These are phyloP conservation scores for Gossypium herbaceum DNA, from an alignment of 345 rosid genomes.

Conservation along the genomic window DNA sequence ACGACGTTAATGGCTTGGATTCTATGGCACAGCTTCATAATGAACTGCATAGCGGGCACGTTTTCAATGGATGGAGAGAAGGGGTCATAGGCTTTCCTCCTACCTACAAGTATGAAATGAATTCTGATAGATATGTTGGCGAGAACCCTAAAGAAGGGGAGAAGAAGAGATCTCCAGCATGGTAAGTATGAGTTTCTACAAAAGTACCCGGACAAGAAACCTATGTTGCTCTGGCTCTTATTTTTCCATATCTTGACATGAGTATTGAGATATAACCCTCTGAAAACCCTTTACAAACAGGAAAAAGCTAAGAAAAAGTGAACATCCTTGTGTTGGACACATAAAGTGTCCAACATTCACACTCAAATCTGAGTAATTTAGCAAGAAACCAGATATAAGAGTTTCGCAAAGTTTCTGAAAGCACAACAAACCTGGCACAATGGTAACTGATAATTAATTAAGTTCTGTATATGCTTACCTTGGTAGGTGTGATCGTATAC, in stretches of 20 bases:
- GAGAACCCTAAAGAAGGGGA: constrained; percentile 77
- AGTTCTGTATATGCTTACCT: background rate
- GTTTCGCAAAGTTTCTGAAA: background rate
- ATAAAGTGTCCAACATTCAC: background rate
- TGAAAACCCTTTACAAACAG: background rate
- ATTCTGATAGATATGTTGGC: constrained; percentile 72
- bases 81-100: constrained; percentile 86
- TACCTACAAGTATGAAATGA: constrained; percentile 88
- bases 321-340: background rate
- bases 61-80: constrained; percentile 90
- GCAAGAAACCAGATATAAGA: background rate
- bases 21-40: constrained; percentile 52
- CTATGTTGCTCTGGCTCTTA: too few species aligned
- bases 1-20: constrained; percentile 2
- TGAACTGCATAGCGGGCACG: constrained; percentile 69
- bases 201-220: background rate
- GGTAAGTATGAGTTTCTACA: constrained; percentile 39
- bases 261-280: background rate
- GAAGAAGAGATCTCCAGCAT: constrained; percentile 95
- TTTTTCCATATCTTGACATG: background rate
- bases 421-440: background rate
- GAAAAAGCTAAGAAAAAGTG: background rate
- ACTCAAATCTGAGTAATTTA: background rate
- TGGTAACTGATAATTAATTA: background rate
- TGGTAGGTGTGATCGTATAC: constrained; percentile 89